phyloP scores from a whole-genome alignment of 1,139 yeast genomes.

The Suhomyces atakaporum region DNA sequence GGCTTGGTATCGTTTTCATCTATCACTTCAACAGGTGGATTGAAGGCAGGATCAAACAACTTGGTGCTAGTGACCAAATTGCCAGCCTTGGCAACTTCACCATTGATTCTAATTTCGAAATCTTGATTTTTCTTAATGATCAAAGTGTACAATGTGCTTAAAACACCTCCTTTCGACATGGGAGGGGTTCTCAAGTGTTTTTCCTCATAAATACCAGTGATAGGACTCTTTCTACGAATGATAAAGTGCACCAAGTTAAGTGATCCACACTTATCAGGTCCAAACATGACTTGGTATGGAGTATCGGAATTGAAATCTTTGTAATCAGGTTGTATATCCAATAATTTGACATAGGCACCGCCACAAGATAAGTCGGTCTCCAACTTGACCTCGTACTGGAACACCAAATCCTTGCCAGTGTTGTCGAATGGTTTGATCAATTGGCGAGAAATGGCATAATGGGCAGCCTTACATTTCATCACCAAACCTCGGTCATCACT shows the following conservation, averaged over 20 bases:
- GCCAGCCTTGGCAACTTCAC: slow-evolving; percentile 71
- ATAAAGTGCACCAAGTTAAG: slow-evolving; percentile 80
- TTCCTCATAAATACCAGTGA: slow-evolving; percentile 61
- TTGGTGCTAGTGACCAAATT: slow-evolving; percentile 52
- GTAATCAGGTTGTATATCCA: slow-evolving; percentile 48
- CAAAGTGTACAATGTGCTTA: slow-evolving; percentile 73
- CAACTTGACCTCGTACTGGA: slow-evolving; percentile 85
- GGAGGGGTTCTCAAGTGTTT: slow-evolving; percentile 71
- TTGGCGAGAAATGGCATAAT: slow-evolving; percentile 71
- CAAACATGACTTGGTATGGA: slow-evolving; percentile 87
- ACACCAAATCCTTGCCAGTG: slow-evolving; percentile 64
- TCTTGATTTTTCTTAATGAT: slow-evolving; percentile 63
- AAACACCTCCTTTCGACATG: slow-evolving; percentile 57
- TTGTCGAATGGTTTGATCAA: slow-evolving; percentile 57
- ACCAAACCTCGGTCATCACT: slow-evolving; percentile 72
- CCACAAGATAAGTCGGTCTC: slow-evolving; percentile 81
- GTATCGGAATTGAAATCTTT: slow-evolving; percentile 57
- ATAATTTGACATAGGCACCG: slow-evolving; percentile 82
- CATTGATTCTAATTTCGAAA: slow-evolving; percentile 81
- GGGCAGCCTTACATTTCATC: slow-evolving; percentile 71
- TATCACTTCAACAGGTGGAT: slow-evolving; percentile 61
- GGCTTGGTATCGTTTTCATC: slow-evolving; percentile 73
- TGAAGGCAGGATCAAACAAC: slow-evolving; percentile 61
- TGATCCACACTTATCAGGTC: slow-evolving; percentile 89
- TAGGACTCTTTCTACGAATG: slow-evolving; percentile 57